A percentile compares a stretch with the other conserved stretches of the same genome.
Evolutionary conservation across 2,329 filamentous ascomycete species (phyloP).

Genomic region (Ophiostoma montium): DNA sequence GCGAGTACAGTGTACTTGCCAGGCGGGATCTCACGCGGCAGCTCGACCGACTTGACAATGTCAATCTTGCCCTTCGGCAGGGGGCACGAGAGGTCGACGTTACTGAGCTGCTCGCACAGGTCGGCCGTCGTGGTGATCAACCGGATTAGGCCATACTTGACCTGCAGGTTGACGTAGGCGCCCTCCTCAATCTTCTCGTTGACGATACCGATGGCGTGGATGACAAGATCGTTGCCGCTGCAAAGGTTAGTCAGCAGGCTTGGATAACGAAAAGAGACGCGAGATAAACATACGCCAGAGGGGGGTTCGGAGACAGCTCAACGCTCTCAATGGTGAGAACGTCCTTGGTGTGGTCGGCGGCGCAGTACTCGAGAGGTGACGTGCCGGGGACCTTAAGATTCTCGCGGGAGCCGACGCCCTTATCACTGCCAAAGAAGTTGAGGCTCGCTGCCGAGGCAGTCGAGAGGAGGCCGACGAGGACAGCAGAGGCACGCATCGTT

Average conservation of each 20-base stretch:
- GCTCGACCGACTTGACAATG: conserved; percentile 67
- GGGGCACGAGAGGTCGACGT: conserved; percentile 82
- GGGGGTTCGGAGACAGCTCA: conserved; percentile 75
- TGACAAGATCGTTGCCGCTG: conserved; percentile 65
- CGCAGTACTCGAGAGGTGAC: conserved; percentile 73
- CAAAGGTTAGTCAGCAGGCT: neutral
- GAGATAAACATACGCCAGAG: conserved; percentile 51
- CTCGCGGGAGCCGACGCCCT: conserved; percentile 32
- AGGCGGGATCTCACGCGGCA: conserved; percentile 77
- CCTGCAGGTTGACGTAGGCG: conserved; percentile 66
- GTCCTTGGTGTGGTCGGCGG: conserved; percentile 49
- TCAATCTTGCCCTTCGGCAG: conserved; percentile 63
- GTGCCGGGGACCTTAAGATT: conserved; percentile 62
- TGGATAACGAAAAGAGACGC: neutral
- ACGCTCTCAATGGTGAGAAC: conserved; percentile 66
- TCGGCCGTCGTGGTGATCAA: conserved; percentile 70
- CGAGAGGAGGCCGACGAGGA: conserved; percentile 31
- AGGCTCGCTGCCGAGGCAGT: conserved; percentile 27
- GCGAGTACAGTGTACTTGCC: conserved; percentile 83
- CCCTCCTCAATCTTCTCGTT: conserved; percentile 59
- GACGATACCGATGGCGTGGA: conserved; percentile 67
- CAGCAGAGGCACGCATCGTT: conserved; percentile 27
- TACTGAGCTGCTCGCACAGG: conserved; percentile 76
- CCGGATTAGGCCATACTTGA: conserved; percentile 90
- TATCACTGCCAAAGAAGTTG: conserved; percentile 31